phyloP scores from a whole-genome alignment of 495 filamentous ascomycete species.

The Cladorrhinum samala region DNA sequence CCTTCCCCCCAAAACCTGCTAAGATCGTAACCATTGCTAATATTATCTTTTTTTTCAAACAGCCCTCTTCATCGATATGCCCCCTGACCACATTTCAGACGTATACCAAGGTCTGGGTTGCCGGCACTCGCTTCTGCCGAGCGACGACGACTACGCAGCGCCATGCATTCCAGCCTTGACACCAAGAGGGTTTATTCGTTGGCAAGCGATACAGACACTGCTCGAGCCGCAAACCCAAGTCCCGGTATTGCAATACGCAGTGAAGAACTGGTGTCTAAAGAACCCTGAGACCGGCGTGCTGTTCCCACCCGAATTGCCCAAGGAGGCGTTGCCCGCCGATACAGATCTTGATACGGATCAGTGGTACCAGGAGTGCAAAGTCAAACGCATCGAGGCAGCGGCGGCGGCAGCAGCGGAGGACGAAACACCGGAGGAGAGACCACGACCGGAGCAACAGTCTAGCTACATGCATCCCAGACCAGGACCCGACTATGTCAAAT shows the following conservation, averaged over 20 bases:
- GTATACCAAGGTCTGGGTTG: conserved; percentile 91
- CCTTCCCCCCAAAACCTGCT: conserved; percentile 20
- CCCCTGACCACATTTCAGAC: conserved; percentile 67
- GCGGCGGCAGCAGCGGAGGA: conserved; percentile 20
- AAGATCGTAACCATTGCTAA: no score
- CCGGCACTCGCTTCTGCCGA: conserved; percentile 64
- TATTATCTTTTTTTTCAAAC: background rate
- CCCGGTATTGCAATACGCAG: conserved; percentile 73
- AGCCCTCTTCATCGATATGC: conserved; percentile 70
- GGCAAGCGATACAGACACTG: conserved; percentile 89
- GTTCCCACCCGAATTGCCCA: conserved; percentile 74
- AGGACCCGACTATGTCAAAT: conserved; percentile 20
- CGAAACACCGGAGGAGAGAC: conserved; percentile 23
- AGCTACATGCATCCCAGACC: conserved; percentile 15
- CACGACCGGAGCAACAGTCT: conserved; percentile 18
- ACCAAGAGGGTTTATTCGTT: conserved; percentile 76
- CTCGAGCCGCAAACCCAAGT: conserved; percentile 85
- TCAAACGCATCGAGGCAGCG: conserved; percentile 27
- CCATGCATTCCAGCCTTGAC: conserved; percentile 81
- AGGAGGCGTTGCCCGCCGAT: conserved; percentile 63
- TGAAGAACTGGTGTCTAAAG: conserved; percentile 65
- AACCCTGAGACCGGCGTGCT: conserved; percentile 62
- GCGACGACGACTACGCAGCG: conserved; percentile 60
- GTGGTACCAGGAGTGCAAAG: conserved; percentile 74
- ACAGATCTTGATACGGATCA: conserved; percentile 70